Base-by-base conservation (phyloP, 2,329 filamentous ascomycete species). In the Taxawa tesnikishii region DNA sequence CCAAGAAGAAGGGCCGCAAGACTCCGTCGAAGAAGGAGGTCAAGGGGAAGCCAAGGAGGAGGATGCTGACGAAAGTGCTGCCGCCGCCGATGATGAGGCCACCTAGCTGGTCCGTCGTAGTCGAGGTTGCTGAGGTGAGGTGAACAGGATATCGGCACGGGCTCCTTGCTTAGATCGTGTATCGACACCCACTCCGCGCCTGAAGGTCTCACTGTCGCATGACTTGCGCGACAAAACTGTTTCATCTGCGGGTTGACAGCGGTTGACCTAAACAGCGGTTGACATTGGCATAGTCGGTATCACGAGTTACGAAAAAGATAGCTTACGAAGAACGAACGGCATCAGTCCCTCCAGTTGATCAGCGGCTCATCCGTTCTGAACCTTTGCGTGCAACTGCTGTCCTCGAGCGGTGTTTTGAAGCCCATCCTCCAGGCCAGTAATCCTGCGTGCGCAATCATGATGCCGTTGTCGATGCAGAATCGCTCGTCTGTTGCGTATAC, bases 371-470 rank as follows among this genome's bases (percentile, higher is more conserved):
- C 64, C 4, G 64, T 68, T 37, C 63, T 50, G 40, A 65, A 68
- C 11, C 64, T 48, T 39, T 68, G 64, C 23, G 63, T 67, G 38
- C 58, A 94, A 9, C 80, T 83, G 44, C 80, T 88, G 27, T 94
- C 82, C 41, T 79, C 75, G 28, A 96, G 54, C 6, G 70, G 61
- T 2, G 85, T 94, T 38, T 60, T 67, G 50, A 84, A 85, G 1
- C 88, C 88, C 11, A 76, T 87, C 55, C 77, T 68, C 53, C 81
- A 90, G 2, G 87, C 87, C 48, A 94, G 55, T 46, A 98, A 59
- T 2, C 90, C 90, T 2, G 90, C 90, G 56, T 98, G 88, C 1
- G 90, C 90, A 62, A 98, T 98, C 90, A 98, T 98, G 52, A 98
- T 96, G 29, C 90, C 90, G 49, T 98, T 98, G 58, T 98, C 90